phyloP scores from a whole-genome alignment of 495 filamentous ascomycete genomes.

The Penicillium turbatum region DNA sequence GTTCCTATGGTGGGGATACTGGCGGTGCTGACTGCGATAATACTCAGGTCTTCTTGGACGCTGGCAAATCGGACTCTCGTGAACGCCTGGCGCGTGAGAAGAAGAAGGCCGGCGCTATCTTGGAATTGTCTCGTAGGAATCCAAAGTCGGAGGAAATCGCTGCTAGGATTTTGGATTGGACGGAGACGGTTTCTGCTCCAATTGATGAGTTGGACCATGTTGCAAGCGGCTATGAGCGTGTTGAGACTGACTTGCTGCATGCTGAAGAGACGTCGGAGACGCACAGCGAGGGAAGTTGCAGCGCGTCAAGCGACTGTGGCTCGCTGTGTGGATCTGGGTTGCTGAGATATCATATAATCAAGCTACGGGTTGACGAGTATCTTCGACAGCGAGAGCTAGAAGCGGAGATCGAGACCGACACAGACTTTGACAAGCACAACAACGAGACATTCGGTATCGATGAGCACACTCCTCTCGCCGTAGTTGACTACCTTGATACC shows the following conservation, averaged over 20 bases:
- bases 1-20: background rate
- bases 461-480: background rate
- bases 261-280: background rate
- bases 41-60: background rate
- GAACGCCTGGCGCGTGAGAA: background rate
- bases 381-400: background rate
- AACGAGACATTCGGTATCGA: background rate
- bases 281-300: background rate
- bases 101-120: too few species aligned
- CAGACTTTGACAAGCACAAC: background rate
- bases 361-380: background rate
- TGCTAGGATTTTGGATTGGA: background rate
- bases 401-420: background rate
- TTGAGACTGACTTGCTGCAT: background rate
- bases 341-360: background rate
- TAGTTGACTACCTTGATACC: background rate
- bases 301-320: background rate
- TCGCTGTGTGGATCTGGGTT: background rate
- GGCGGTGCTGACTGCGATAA: background rate
- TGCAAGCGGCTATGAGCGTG: background rate
- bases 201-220: background rate
- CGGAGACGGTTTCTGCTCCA: background rate
- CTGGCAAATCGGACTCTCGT: background rate
- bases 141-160: background rate
- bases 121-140: background rate